Evolutionary conservation across 345 rosid species (phyloP).

Genomic region (Punica granatum): DNA sequence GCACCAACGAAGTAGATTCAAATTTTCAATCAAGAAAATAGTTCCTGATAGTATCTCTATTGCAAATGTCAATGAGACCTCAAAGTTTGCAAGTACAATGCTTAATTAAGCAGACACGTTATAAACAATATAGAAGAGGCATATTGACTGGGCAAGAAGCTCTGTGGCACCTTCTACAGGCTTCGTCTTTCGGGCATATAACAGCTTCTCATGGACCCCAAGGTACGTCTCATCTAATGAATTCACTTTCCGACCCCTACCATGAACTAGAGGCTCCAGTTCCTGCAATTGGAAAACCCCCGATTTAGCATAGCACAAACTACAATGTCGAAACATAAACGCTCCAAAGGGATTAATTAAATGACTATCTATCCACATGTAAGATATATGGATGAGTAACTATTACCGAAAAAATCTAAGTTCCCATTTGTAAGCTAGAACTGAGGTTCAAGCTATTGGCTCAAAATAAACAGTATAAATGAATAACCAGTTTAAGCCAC

Average conservation of each 20-base stretch:
- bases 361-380: not conserved
- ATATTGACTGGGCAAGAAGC: not conserved
- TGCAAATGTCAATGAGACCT: not conserved
- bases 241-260: conserved; percentile 69
- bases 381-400: not conserved
- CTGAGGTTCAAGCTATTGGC: not conserved
- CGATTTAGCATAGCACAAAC: not conserved
- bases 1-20: not conserved
- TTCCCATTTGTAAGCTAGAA: not conserved
- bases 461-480: not conserved
- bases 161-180: conserved; percentile 63
- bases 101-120: not conserved
- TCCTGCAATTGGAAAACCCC: conserved; percentile 28
- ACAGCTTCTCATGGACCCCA: conserved; percentile 66
- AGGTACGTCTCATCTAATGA: conserved; percentile 78
- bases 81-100: not conserved
- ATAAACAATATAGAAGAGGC: not conserved
- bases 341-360: not conserved
- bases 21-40: not conserved
- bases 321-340: no score
- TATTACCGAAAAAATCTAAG: not conserved
- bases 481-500: not conserved
- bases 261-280: conserved; percentile 81
- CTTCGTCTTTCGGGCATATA: conserved; percentile 82
- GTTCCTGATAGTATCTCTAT: not conserved